These are phyloP conservation scores for Trichophyton simii DNA, from an alignment of 2,329 filamentous ascomycete genomes.

Conservation along the genomic window DNA sequence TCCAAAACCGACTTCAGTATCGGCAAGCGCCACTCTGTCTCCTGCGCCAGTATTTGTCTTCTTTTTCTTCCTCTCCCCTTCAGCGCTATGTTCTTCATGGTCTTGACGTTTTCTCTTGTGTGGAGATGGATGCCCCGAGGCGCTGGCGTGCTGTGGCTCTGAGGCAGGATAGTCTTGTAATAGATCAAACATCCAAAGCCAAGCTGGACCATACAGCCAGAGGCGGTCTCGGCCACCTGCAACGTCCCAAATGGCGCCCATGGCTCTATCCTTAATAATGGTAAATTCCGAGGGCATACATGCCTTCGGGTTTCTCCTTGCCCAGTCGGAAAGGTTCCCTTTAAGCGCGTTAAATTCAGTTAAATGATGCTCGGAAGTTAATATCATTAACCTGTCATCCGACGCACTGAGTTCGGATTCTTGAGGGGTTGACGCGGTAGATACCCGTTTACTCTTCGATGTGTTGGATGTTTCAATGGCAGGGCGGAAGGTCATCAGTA, in stretches of 20 bases:
- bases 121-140: background rate
- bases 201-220: constrained; percentile 79
- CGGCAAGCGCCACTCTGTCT: constrained; percentile 35
- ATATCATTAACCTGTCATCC: constrained; percentile 45
- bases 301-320: constrained; percentile 64
- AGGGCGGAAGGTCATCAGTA: constrained; percentile 55
- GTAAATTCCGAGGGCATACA: constrained; percentile 63
- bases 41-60: constrained; percentile 44
- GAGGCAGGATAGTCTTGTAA: constrained; percentile 49
- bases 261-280: constrained; percentile 63
- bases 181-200: constrained; percentile 87
- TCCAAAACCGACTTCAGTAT: constrained; percentile 33
- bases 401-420: constrained; percentile 17
- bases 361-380: constrained; percentile 55
- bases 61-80: constrained; percentile 33
- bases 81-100: background rate
- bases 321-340: constrained; percentile 73
- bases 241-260: constrained; percentile 75
- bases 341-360: constrained; percentile 67
- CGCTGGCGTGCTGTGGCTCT: constrained; percentile 15
- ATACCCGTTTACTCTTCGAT: constrained; percentile 3
- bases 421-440: background rate
- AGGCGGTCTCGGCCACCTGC: constrained; percentile 46
- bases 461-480: constrained; percentile 33
- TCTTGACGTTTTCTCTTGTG: constrained; percentile 33